These are phyloP conservation scores for Arthrobotrys conoides DNA, from an alignment of 2,329 filamentous ascomycete species.

Conservation along the genomic window DNA sequence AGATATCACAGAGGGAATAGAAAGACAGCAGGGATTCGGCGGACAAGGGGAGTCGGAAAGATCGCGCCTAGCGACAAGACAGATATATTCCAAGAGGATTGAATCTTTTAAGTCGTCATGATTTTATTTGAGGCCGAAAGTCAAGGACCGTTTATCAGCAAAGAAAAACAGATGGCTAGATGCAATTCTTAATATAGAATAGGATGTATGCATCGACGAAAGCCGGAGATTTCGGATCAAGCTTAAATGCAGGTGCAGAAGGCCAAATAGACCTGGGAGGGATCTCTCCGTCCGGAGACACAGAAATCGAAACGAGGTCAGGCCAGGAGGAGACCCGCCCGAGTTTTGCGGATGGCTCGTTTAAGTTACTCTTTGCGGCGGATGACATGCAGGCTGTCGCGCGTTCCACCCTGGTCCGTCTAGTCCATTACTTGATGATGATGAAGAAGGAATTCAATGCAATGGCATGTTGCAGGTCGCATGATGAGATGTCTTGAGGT, in stretches of 20 bases:
- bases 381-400: slow-evolving; percentile 51
- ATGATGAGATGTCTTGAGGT: background rate
- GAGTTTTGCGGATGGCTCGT: slow-evolving; percentile 57
- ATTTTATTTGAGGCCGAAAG: slow-evolving; percentile 11
- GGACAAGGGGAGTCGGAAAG: slow-evolving; percentile 27
- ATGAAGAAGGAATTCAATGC: background rate
- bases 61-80: slow-evolving; percentile 52
- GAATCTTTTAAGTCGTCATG: slow-evolving; percentile 40
- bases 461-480: background rate
- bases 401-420: slow-evolving; percentile 12
- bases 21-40: slow-evolving; percentile 37
- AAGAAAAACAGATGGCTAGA: slow-evolving; percentile 28
- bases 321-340: slow-evolving; percentile 40
- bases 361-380: slow-evolving; percentile 61
- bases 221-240: slow-evolving; percentile 58
- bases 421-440: background rate
- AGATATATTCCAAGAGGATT: slow-evolving; percentile 14
- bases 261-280: slow-evolving; percentile 22
- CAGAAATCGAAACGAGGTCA: slow-evolving; percentile 36
- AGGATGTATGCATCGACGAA: slow-evolving; percentile 39
- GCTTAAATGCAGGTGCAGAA: slow-evolving; percentile 32
- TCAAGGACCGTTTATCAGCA: background rate
- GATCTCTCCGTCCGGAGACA: slow-evolving; percentile 18
- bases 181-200: slow-evolving; percentile 27
- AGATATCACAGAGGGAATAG: slow-evolving; percentile 1